These are phyloP conservation scores for Penicillium sp. DNA, from an alignment of 2,329 filamentous ascomycete species.

Conservation along the genomic window DNA sequence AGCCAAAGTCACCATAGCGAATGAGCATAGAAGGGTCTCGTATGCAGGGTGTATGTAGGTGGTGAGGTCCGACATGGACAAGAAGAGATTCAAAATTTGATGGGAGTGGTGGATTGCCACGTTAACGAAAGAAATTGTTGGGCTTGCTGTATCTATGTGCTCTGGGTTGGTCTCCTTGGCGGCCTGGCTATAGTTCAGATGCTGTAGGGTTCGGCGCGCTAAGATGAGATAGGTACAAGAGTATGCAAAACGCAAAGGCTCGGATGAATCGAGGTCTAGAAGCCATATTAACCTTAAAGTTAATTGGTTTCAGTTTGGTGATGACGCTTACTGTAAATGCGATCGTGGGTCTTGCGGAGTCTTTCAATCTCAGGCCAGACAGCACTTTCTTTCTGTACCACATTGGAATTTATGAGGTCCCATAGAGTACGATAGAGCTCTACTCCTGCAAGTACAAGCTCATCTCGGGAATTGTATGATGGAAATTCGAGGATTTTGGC, in stretches of 20 bases:
- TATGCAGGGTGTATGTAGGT: conserved; percentile 13
- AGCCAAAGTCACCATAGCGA: conserved; percentile 13
- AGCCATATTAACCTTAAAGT: neutral
- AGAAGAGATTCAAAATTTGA: conserved; percentile 4
- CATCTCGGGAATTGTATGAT: conserved; percentile 10
- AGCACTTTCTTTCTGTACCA: conserved; percentile 2
- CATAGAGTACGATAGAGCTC: conserved; percentile 9
- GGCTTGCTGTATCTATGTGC: neutral
- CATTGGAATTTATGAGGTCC: conserved; percentile 9
- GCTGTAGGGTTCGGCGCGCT: conserved; percentile 8
- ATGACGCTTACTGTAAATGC: conserved; percentile 10
- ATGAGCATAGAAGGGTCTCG: conserved; percentile 13
- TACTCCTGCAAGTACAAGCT: conserved; percentile 11
- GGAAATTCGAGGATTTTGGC: conserved; percentile 9
- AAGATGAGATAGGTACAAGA: conserved; percentile 13
- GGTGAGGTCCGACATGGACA: conserved; percentile 14
- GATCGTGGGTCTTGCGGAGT: conserved; percentile 9
- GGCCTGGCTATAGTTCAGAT: conserved; percentile 1
- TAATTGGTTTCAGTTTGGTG: neutral
- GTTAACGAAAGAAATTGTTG: conserved; percentile 1
- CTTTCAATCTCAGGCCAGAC: conserved; percentile 12
- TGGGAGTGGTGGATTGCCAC: conserved; percentile 6
- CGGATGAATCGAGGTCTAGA: conserved; percentile 15
- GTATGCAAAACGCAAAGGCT: conserved; percentile 14
- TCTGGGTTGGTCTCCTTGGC: neutral